Percentiles rank a stretch among this genome's conserved stretches.
Conservation (phyloP, 306 rosid species). For the Clitoria ternatea region DNA sequence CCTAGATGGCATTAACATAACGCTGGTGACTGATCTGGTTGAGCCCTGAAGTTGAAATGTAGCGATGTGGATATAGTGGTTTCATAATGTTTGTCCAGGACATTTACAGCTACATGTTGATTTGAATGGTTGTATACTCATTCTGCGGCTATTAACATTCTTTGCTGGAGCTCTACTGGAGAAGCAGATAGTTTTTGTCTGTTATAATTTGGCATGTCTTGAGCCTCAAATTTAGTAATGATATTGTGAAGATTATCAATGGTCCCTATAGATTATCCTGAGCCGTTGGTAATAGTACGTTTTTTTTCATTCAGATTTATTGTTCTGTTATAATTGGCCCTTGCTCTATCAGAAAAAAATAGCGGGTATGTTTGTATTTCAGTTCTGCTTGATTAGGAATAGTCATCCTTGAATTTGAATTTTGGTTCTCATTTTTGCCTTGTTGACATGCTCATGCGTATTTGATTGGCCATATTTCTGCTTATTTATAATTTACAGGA, state of each 20-base stretch:
- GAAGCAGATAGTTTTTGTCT: constrained; percentile 80
- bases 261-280: not conserved
- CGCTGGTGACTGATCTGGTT: not conserved
- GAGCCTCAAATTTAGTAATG: constrained; percentile 19
- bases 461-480: not conserved
- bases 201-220: constrained; percentile 83
- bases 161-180: constrained; percentile 93
- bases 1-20: not conserved
- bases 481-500: not conserved
- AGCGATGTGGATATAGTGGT: not conserved
- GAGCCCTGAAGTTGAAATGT: constrained; percentile 1
- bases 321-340: no score
- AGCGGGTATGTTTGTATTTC: not conserved
- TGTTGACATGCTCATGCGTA: not conserved
- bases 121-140: constrained; percentile 18
- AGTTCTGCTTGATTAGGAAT: not conserved
- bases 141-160: constrained; percentile 65
- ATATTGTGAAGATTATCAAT: constrained; percentile 16
- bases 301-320: not conserved
- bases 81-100: constrained; percentile 21
- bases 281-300: not conserved
- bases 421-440: not conserved
- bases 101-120: constrained; percentile 9
- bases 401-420: not conserved
- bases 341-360: not conserved